phyloP scores from a whole-genome alignment of 2,329 filamentous ascomycete genomes.

The Colletotrichum shisoi region DNA sequence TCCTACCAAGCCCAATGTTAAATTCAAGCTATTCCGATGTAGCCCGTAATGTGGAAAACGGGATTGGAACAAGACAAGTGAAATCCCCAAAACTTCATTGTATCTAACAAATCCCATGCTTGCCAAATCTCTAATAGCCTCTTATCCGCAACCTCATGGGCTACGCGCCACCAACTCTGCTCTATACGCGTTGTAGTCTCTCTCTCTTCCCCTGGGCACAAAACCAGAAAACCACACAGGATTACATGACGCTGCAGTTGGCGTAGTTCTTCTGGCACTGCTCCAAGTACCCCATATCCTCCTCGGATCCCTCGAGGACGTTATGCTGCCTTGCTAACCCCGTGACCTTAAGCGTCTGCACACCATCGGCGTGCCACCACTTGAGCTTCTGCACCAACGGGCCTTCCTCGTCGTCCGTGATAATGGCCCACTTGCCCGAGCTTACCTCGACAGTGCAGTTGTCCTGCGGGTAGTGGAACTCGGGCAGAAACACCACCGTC shows the following conservation, averaged over 20 bases:
- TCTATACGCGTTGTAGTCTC: not conserved
- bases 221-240: conserved; percentile 12
- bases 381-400: conserved; percentile 76
- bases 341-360: conserved; percentile 79
- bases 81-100: not conserved
- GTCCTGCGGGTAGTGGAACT: conserved; percentile 87
- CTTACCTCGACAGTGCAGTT: conserved; percentile 76
- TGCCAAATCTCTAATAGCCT: not conserved
- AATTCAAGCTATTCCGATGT: too few relatives aligned
- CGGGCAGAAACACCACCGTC: conserved; percentile 85
- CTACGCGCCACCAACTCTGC: not conserved
- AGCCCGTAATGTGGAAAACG: too few relatives aligned
- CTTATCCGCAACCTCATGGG: not conserved
- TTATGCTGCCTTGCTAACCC: conserved; percentile 74
- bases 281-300: conserved; percentile 82
- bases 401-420: conserved; percentile 73
- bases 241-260: conserved; percentile 63
- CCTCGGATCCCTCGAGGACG: conserved; percentile 64
- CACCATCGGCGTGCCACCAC: conserved; percentile 93
- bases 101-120: not conserved
- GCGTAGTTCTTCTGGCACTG: conserved; percentile 64
- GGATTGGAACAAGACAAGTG: not conserved
- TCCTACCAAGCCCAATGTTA: too few relatives aligned
- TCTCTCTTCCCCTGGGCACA: not conserved
- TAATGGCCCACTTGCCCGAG: conserved; percentile 90